phyloP scores from a whole-genome alignment of 2,329 filamentous ascomycete genomes.

The Fusarium duplospermum region DNA sequence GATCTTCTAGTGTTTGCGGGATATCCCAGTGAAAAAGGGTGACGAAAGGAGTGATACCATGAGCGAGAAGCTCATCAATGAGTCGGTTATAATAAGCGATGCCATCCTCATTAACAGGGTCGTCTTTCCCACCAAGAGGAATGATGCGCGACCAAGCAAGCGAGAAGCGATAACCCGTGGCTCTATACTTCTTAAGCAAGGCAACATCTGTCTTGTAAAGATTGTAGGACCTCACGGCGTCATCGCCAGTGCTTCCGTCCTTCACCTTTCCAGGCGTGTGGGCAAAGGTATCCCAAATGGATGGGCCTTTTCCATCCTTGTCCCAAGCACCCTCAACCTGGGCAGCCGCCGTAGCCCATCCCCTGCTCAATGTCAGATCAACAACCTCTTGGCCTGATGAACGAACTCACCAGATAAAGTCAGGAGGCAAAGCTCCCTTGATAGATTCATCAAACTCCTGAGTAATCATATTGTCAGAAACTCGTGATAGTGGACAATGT shows the following conservation, averaged over 20 bases:
- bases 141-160: conserved; percentile 74
- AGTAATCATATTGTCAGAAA: conserved; percentile 1
- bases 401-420: conserved; percentile 36
- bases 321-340: conserved; percentile 58
- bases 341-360: conserved; percentile 54
- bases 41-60: conserved; percentile 69
- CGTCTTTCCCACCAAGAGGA: conserved; percentile 70
- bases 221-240: conserved; percentile 54
- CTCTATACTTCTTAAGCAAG: conserved; percentile 68
- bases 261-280: conserved; percentile 54
- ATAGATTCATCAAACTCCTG: conserved; percentile 21
- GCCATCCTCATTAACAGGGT: conserved; percentile 70
- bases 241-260: conserved; percentile 54
- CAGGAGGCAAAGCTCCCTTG: conserved; percentile 14
- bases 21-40: conserved; percentile 76
- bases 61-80: conserved; percentile 65
- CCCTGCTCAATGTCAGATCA: conserved; percentile 26
- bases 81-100: conserved; percentile 70
- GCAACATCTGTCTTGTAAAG: conserved; percentile 61
- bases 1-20: conserved; percentile 50
- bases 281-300: conserved; percentile 55
- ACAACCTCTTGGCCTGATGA: neutral
- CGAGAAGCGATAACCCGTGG: conserved; percentile 72
- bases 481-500: neutral
- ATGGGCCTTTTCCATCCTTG: conserved; percentile 54